Conservation (phyloP, 306 rosid genomes). For the Cicer yamashitae region DNA sequence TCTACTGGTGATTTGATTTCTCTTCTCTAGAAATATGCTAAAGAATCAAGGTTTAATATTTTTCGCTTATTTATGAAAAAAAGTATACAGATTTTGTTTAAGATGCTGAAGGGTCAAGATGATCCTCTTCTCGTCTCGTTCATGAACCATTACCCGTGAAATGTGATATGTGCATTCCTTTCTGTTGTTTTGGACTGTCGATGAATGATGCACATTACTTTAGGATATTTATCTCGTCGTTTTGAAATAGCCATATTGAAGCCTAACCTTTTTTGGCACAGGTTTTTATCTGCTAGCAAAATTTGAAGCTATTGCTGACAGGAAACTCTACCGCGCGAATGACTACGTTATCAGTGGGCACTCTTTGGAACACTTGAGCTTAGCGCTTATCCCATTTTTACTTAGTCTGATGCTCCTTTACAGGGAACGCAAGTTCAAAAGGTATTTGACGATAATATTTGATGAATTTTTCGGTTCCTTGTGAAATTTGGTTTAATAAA, state of each 20-base stretch:
- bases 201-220: not conserved
- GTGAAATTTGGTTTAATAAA: not conserved
- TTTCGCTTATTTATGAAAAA: not conserved
- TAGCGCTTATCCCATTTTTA: conserved; percentile 56
- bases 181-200: not conserved
- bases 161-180: not conserved
- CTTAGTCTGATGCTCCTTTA: conserved; percentile 63
- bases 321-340: conserved; percentile 59
- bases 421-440: conserved; percentile 51
- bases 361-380: conserved; percentile 67
- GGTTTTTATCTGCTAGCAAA: conserved; percentile 69
- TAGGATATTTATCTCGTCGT: not conserved
- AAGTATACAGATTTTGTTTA: not conserved
- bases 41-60: not conserved
- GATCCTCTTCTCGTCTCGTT: not conserved
- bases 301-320: conserved; percentile 64
- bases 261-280: conserved; percentile 43
- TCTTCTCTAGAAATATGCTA: not conserved
- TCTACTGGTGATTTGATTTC: conserved; percentile 5
- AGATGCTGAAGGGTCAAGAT: not conserved
- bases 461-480: not conserved
- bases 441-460: conserved; percentile 46
- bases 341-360: conserved; percentile 64
- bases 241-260: not conserved
- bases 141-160: not conserved